A percentile compares a stretch with the other conserved stretches of the same genome.
These are phyloP conservation scores for Psilocybe cyanescens DNA, from an alignment of 768 basidiomycete species.

Conservation along the genomic window DNA sequence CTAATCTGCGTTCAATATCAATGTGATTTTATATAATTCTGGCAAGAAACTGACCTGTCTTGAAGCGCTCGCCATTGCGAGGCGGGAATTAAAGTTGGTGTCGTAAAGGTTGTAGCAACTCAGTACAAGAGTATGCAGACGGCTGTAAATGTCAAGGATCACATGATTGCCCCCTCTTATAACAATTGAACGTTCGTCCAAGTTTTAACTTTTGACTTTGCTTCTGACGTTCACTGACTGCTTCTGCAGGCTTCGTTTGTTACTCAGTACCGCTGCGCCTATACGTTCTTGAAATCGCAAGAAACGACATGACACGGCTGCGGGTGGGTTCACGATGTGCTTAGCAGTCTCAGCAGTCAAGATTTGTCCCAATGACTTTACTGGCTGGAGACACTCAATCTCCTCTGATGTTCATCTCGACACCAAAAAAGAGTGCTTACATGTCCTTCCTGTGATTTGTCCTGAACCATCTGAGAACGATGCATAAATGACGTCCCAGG, in stretches of 20 bases:
- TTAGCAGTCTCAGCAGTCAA: too few relatives aligned
- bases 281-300: too few relatives aligned
- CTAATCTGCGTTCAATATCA: conserved; percentile 24
- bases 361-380: too few relatives aligned
- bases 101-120: not conserved
- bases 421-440: not conserved
- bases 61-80: conserved; percentile 36
- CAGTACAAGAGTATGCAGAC: not conserved
- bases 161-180: not conserved
- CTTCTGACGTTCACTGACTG: too few relatives aligned
- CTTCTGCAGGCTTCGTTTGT: too few relatives aligned
- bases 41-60: conserved; percentile 34
- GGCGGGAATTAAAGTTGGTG: not conserved
- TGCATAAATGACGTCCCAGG: not conserved
- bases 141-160: conserved; percentile 2
- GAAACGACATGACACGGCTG: too few relatives aligned
- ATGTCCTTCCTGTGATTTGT: too few relatives aligned
- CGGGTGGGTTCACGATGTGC: too few relatives aligned
- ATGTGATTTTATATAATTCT: not conserved
- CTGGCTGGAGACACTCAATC: too few relatives aligned
- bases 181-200: not conserved
- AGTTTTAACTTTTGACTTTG: too few relatives aligned
- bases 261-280: too few relatives aligned
- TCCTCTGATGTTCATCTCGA: too few relatives aligned
- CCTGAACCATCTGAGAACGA: not conserved